A percentile compares a stretch with the other conserved stretches of the same genome.
These are phyloP conservation scores for Xylaria sp. DNA, from an alignment of 2,329 filamentous ascomycete genomes.

Conservation along the genomic window DNA sequence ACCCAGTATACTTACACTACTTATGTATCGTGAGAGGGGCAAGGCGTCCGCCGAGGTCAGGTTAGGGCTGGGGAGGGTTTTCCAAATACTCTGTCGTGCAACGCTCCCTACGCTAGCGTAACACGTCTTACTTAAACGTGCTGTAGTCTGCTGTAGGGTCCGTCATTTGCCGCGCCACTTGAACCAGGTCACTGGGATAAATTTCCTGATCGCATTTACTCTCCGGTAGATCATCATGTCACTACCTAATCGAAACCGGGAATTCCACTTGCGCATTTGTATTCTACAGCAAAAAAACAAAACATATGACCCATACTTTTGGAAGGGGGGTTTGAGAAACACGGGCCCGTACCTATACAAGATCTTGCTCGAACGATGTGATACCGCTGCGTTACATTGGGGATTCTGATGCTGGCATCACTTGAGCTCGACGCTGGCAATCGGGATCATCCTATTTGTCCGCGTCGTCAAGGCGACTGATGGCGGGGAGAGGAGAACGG, in stretches of 20 bases:
- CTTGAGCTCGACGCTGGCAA: neutral
- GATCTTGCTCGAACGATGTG: constrained; percentile 25
- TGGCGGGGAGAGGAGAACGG: too few species aligned
- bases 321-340: constrained; percentile 8
- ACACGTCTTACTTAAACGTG: constrained; percentile 5
- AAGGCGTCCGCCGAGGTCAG: neutral
- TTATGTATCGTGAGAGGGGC: neutral
- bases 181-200: constrained; percentile 34
- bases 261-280: neutral
- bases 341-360: constrained; percentile 18
- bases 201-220: constrained; percentile 27
- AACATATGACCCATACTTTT: constrained; percentile 11
- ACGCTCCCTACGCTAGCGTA: constrained; percentile 12
- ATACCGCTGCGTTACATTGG: constrained; percentile 25
- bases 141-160: neutral
- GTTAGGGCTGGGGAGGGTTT: constrained; percentile 12
- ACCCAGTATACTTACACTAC: too few species aligned
- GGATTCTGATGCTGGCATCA: constrained; percentile 18
- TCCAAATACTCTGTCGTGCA: constrained; percentile 31
- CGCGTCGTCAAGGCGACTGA: neutral
- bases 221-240: constrained; percentile 33
- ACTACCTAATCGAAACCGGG: constrained; percentile 11
- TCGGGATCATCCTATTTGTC: constrained; percentile 9
- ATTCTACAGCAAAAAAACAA: neutral
- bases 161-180: constrained; percentile 25